phyloP scores from a whole-genome alignment of 2,329 filamentous ascomycete genomes.

The Westerdykella aurantiaca region DNA sequence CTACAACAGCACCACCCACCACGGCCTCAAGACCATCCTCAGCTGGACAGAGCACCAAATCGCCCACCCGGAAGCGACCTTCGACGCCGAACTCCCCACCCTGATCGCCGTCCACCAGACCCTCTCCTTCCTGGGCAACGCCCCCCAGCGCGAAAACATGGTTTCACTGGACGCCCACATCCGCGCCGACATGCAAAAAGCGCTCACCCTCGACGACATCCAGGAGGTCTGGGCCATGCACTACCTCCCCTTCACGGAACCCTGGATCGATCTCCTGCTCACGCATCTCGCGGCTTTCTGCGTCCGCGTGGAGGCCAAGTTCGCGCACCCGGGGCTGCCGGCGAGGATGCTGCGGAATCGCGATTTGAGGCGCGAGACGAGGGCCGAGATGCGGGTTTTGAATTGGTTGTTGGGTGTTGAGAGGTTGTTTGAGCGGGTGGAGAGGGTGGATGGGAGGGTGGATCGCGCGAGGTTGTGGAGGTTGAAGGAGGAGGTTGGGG shows the following conservation, averaged over 20 bases:
- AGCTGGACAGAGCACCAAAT: conserved; percentile 6
- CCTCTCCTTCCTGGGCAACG: conserved; percentile 6
- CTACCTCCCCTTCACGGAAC: conserved; percentile 8
- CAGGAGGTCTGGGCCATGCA: conserved; percentile 5
- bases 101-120: conserved; percentile 4
- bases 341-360: not conserved
- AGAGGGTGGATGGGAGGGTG: conserved; percentile 1
- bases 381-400: not conserved
- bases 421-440: conserved; percentile 3
- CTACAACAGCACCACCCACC: conserved; percentile 4
- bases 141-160: not conserved
- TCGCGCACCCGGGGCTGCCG: not conserved
- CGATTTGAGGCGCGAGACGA: not conserved
- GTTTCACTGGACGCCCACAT: not conserved
- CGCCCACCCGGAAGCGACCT: not conserved
- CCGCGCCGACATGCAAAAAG: not conserved
- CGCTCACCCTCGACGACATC: not conserved
- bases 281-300: not conserved
- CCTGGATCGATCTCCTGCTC: conserved; percentile 4
- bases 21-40: conserved; percentile 6
- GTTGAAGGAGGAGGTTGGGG: too few species aligned
- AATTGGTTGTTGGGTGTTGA: conserved; percentile 3
- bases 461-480: not conserved
- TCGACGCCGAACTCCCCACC: not conserved
- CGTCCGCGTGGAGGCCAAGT: not conserved